Conservation (phyloP, 23 red algal species). For the Chondrus crispus region DNA sequence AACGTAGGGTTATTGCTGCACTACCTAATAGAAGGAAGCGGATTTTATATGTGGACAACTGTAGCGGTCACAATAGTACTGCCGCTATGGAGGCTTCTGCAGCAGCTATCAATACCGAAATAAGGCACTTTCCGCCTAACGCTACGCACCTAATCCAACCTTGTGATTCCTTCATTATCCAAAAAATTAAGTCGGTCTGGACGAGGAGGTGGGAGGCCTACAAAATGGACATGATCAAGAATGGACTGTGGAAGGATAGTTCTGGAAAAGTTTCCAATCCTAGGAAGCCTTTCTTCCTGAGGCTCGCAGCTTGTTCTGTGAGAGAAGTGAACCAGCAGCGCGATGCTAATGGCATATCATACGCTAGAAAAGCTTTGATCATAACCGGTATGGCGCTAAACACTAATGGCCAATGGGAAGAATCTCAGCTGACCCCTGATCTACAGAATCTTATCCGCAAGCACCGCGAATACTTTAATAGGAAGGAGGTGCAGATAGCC, state of each 20-base stretch:
- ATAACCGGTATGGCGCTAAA: not conserved
- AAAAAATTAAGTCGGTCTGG: not conserved
- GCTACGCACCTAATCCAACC: not conserved
- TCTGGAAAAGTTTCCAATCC: not conserved
- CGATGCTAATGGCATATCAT: not conserved
- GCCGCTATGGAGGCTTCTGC: not conserved
- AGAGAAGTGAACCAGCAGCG: not conserved
- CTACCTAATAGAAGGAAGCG: not conserved
- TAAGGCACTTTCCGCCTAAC: constrained; percentile 11
- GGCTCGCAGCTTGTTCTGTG: not conserved
- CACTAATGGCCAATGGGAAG: not conserved
- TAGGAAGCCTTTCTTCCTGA: not conserved
- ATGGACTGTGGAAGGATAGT: not conserved
- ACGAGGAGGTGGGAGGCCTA: not conserved
- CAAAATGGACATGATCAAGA: not conserved
- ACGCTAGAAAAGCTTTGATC: not conserved
- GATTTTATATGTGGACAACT: not conserved
- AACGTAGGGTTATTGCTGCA: not conserved
- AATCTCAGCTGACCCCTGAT: not conserved
- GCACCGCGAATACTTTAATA: not conserved
- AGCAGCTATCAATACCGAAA: not conserved
- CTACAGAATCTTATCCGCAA: not conserved
- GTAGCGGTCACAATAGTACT: not conserved
- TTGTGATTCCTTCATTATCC: not conserved
- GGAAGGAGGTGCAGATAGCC: no score